Conservation (phyloP, 768 basidiomycete genomes). For the Infundibulicybe gibba region DNA sequence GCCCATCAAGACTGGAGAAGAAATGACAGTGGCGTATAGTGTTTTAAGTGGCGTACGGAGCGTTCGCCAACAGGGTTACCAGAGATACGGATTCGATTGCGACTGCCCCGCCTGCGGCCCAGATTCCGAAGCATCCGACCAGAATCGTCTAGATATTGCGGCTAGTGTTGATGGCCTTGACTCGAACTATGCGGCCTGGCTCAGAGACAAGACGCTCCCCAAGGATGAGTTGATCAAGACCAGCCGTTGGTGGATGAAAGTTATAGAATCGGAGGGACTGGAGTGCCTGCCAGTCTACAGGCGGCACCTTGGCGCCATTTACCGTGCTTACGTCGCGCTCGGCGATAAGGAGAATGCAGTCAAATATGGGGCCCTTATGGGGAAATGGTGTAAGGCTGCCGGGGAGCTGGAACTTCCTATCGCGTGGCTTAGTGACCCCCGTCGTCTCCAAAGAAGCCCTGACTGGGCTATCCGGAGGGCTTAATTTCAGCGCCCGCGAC, state of each 20-base stretch:
- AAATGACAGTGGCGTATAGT: slow-evolving; percentile 27
- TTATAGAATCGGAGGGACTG: slow-evolving; percentile 13
- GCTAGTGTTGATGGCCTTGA: slow-evolving; percentile 10
- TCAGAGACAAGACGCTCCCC: slow-evolving; percentile 9
- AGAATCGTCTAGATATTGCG: slow-evolving; percentile 12
- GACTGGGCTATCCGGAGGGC: no score
- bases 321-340: slow-evolving; percentile 10
- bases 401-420: no score
- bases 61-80: slow-evolving; percentile 19
- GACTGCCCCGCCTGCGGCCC: slow-evolving; percentile 18
- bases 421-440: no score
- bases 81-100: slow-evolving; percentile 23
- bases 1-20: slow-evolving; percentile 25
- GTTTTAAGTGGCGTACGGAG: slow-evolving; percentile 10
- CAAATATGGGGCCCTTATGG: slow-evolving; percentile 12
- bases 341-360: slow-evolving; percentile 10
- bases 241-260: slow-evolving; percentile 12
- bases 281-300: slow-evolving; percentile 11
- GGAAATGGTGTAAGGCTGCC: slow-evolving; percentile 3
- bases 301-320: background rate
- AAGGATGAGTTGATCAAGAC: slow-evolving; percentile 13
- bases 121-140: slow-evolving; percentile 18
- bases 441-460: no score
- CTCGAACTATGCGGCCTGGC: slow-evolving; percentile 9
- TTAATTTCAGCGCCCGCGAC: no score